Percentiles rank a stretch among this genome's conserved stretches.
Conservation (phyloP, 1,284 basidiomycete genomes). For the Puccinia coronata region DNA sequence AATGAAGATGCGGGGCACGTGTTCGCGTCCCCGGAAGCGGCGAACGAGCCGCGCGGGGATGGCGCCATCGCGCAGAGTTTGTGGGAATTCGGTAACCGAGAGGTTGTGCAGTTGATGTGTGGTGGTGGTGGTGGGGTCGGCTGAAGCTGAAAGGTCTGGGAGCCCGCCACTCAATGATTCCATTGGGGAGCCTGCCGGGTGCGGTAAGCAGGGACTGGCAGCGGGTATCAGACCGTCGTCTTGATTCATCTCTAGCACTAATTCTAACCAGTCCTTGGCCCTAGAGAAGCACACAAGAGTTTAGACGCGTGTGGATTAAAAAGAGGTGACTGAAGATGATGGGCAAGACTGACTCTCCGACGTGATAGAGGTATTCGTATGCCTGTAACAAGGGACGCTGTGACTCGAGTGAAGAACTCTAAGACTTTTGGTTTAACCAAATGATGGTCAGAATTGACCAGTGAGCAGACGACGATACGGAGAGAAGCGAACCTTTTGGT, state of each 20-base stretch:
- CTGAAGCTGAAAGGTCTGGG: too few relatives aligned
- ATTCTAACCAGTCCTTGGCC: slow-evolving; percentile 51
- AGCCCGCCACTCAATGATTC: not conserved
- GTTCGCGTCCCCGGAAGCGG: slow-evolving; percentile 75
- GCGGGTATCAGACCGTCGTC: slow-evolving; percentile 10
- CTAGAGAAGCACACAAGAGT: slow-evolving; percentile 61
- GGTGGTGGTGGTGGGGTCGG: not conserved
- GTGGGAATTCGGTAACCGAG: slow-evolving; percentile 86
- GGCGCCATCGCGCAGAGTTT: slow-evolving; percentile 87
- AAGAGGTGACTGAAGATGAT: slow-evolving; percentile 68
- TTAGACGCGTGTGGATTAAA: too few relatives aligned
- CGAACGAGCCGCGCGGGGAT: slow-evolving; percentile 89
- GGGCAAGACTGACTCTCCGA: slow-evolving; percentile 68
- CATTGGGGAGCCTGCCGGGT: not conserved
- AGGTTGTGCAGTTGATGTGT: slow-evolving; percentile 42
- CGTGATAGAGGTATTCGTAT: slow-evolving; percentile 97
- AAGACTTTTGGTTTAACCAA: too few relatives aligned
- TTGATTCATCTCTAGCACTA: slow-evolving; percentile 51
- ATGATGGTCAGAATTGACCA: too few relatives aligned
- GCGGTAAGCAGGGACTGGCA: slow-evolving; percentile 25
- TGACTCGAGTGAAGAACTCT: too few relatives aligned
- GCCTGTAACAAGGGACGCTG: slow-evolving; percentile 67
- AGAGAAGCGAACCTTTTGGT: too few relatives aligned
- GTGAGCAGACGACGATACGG: too few relatives aligned
- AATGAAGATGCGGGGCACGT: slow-evolving; percentile 85